Base-by-base conservation (phyloP, 2,329 filamentous ascomycete species). In the Meredithiella fracta region DNA sequence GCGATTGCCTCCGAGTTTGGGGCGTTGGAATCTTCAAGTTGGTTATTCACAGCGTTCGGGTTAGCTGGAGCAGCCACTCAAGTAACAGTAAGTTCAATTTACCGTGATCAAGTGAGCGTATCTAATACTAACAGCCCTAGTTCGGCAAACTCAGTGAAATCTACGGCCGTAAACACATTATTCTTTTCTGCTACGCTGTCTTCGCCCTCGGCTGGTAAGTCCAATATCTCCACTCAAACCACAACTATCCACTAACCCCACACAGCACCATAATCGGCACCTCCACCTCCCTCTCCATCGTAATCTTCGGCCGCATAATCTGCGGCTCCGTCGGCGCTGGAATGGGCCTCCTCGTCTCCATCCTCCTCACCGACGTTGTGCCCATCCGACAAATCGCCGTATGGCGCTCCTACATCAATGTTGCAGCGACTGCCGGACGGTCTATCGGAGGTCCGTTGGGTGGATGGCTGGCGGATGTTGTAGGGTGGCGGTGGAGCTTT, bases 401-500 rank as follows among this genome's bases (percentile, higher is more conserved):
- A 1, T 79, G 75, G 75, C 69, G 74, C 52, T 71, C 72, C 9
- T 77, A 75, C 58, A 67, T 76, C 56, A 78, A 78, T 47, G 67
- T 78, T 0, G 70, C 73, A 9, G 70, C 73, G 9, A 77, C 75
- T 0, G 68, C 70, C 1, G 75, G 74, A 1, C 68, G 76, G 37
- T 75, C 73, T 47, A 61, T 77, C 0, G 76, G 76, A 1, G 75
- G 74, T 0, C 75, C 75, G 1, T 62, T 75, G 7, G 82, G 82
- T 2, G 82, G 82, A 1, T 73, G 76, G 34, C 73, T 86, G 9
- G 79, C 79, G 23, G 80, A 85, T 60, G 70, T 67, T 1, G 70
- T 86, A 22, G 82, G 82, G 8, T 86, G 82, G 82, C 72, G 83
- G 22, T 83, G 77, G 74, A 82, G 78, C 56, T 85, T 84, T 58